Conservation (phyloP, 2,329 filamentous ascomycete genomes). For the Sodiomyces alkalinus region DNA sequence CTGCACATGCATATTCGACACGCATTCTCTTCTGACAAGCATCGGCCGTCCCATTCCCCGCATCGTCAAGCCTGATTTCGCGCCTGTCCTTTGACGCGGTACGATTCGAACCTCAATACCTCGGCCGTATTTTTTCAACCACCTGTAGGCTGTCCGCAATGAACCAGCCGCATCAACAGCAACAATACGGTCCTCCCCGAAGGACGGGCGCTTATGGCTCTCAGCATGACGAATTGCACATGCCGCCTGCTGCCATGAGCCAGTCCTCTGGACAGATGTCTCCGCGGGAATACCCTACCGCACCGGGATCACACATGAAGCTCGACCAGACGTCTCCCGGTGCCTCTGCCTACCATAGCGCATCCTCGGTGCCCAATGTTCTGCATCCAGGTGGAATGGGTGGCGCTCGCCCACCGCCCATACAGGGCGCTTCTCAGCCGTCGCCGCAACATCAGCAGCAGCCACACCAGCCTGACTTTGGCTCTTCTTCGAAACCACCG, state of each 20-base stretch:
- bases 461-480: constrained; percentile 41
- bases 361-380: constrained; percentile 37
- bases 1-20: too few relatives aligned
- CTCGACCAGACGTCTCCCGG: constrained; percentile 26
- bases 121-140: too few relatives aligned
- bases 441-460: constrained; percentile 22
- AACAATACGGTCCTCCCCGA: constrained; percentile 18
- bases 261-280: constrained; percentile 27
- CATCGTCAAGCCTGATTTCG: too few relatives aligned
- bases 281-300: constrained; percentile 28
- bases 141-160: too few relatives aligned
- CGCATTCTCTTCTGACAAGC: too few relatives aligned
- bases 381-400: constrained; percentile 39
- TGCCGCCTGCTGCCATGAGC: constrained; percentile 26
- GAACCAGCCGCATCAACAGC: constrained; percentile 17
- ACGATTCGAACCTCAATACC: constrained; percentile 6
- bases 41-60: too few relatives aligned
- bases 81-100: too few relatives aligned
- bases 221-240: constrained; percentile 39
- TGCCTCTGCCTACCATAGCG: constrained; percentile 22
- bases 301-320: constrained; percentile 31
- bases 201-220: constrained; percentile 23
- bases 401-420: constrained; percentile 17
- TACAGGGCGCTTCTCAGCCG: constrained; percentile 29
- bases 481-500: constrained; percentile 50